Evolutionary conservation across 805 yeast genomes (phyloP), one percentile per base, ranked within the genome.

Genomic region (Metschnikowia cubensis): DNA sequence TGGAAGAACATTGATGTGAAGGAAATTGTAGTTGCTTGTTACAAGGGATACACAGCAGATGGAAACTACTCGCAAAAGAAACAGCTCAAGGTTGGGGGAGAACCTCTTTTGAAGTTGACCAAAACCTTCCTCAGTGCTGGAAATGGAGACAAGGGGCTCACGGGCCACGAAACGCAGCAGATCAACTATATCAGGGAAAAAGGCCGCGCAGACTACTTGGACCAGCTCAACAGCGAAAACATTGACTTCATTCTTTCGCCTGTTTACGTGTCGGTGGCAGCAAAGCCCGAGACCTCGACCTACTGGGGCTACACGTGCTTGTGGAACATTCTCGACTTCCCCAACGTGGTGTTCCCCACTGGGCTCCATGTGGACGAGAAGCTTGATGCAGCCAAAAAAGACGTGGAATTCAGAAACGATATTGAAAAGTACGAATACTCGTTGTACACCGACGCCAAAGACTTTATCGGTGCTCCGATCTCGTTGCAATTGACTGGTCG

Each of bases 241-340:
- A 55, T 57, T 34, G 57, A 55, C 47, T 57, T 53, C 41, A 47
- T 57, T 17, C 49, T 57, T 13, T 53, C 59, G 4, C 60, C 60
- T n/a, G 56, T 58, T 2, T 57, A 55, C 39, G 56, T 57, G 3
- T 50, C 55, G 3, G 59, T 53, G n/a, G 60, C 60, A 2, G 32
- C 55, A 3, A 57, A 57, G 38, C 59, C 60, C 7, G 60, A 57
- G 32, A 45, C 54, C 17, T 47, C 50, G 25, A 42, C 43, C n/a
- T 57, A 57, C 54, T 57, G 60, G 60, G 60, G 60, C 17, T 57
- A 57, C 51, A 55, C 60, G 25, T 51, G 49, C 40, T 49, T 57
- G 34, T 57, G 60, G 60, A 57, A 57, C 48, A 55, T 57, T 35
- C 52, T 57, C 22, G 60, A 57, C 40, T 57, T 57, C 35, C 60